Base-by-base conservation (phyloP, 805 yeast species). In the Cyberlindnera mississippiensis region DNA sequence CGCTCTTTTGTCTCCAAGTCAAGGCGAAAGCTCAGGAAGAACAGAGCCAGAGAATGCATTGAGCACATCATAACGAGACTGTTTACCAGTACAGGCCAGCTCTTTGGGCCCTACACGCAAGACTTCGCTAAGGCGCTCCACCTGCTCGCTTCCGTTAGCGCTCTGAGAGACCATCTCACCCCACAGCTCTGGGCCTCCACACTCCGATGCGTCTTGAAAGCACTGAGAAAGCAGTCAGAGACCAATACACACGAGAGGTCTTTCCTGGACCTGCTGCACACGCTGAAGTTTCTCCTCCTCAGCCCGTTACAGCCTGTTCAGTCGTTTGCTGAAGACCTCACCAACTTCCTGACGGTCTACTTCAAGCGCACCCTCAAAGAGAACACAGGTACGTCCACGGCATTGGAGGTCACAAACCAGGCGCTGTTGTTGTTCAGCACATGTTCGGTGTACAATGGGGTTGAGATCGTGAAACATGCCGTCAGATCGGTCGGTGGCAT, bases 371-470 rank as follows among this genome's bases (percentile, higher is more conserved):
- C 57, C 16, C 41, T 39, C 3, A 59, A 55, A 28, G 69, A 65
- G 38, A 51, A 54, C 17, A 47, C 56, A 3, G 53, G 59, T 16
- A 62, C 69, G 8, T 55, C 66, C 7, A 29, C 53, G 3, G 52
- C 69, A 2, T 55, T 80, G 33, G 65, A 66, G 38, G 57, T 80
- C 13, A 56, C 74, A 14, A 80, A 80, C 53, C 67, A 65, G 28
- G 50, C 71, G 4, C 49, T 80, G 6, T 48, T 72, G 0, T 59
- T 64, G n/a, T 54, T 71, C 4, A 64, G 76, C 3, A 67, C 73
- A 0, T 55, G 64, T 4, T 66, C 75, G 49, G 53, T 72, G 6
- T 41, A 54, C 4, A 53, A 65, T 16, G 66, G 74, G 3, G 51
- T 70, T 45, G 49, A 53, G 15, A 47, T 78, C 3, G 64, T 69